Conservation (phyloP, 495 filamentous ascomycete species). For the Copromyces sp. region DNA sequence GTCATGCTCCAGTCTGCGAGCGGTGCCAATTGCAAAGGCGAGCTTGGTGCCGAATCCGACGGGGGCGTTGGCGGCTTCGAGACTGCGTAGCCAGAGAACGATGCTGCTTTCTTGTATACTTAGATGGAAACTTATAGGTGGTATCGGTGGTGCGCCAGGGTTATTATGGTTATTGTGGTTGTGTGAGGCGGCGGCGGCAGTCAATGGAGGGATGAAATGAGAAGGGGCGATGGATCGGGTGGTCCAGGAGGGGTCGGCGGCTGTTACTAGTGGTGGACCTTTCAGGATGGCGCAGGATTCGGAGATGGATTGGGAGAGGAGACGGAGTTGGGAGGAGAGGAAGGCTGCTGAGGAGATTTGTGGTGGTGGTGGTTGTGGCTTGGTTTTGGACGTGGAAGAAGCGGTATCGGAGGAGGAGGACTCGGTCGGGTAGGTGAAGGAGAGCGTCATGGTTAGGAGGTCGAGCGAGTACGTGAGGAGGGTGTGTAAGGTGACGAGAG, state of each 20-base stretch:
- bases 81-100: conserved; percentile 66
- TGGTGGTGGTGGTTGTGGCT: conserved; percentile 16
- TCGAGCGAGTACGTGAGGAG: conserved; percentile 72
- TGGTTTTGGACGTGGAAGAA: conserved; percentile 26
- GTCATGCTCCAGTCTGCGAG: conserved; percentile 62
- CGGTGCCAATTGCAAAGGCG: conserved; percentile 46
- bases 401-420: conserved; percentile 35
- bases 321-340: conserved; percentile 67
- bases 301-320: conserved; percentile 63
- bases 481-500: conserved; percentile 58
- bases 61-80: conserved; percentile 51
- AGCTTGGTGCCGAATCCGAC: conserved; percentile 40
- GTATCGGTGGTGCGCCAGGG: conserved; percentile 27
- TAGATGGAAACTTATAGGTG: conserved; percentile 60
- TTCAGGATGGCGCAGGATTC: conserved; percentile 55
- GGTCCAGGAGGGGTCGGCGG: conserved; percentile 27
- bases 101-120: conserved; percentile 68
- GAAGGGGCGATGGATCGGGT: conserved; percentile 25
- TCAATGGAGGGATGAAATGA: conserved; percentile 33
- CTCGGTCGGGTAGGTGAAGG: conserved; percentile 32
- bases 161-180: not conserved
- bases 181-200: conserved; percentile 18
- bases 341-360: conserved; percentile 32
- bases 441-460: conserved; percentile 64
- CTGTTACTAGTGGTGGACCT: conserved; percentile 36